phyloP scores from a whole-genome alignment of 805 yeast genomes.

The Limtongia smithiae region DNA sequence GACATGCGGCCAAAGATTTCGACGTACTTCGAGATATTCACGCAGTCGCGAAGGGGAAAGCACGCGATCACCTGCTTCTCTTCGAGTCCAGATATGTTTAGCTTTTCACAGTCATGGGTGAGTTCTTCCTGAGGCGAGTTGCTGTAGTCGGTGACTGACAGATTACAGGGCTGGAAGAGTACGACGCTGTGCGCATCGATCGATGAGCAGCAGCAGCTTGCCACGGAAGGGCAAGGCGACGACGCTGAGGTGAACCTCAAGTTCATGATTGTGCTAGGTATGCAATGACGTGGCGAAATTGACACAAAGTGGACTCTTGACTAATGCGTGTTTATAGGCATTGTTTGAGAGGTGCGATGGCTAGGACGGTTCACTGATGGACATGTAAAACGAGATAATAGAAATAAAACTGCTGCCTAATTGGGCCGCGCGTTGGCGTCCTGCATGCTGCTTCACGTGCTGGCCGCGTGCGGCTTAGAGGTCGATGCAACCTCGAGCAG shows the following conservation, averaged over 20 bases:
- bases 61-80: constrained; percentile 50
- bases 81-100: constrained; percentile 54
- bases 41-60: constrained; percentile 49
- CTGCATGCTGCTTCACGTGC: no score
- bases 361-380: no score
- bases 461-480: no score
- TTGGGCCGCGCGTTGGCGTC: no score
- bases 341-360: no score
- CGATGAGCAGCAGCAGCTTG: constrained; percentile 36
- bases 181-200: constrained; percentile 51
- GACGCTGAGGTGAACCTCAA: constrained; percentile 7
- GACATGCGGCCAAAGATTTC: constrained; percentile 47
- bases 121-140: not conserved
- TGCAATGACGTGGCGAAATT: no score
- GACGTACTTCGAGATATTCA: constrained; percentile 53
- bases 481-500: no score
- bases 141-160: not conserved
- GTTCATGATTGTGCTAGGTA: constrained; percentile 19
- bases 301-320: no score
- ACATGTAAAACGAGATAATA: no score
- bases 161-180: constrained; percentile 52
- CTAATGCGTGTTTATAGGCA: no score
- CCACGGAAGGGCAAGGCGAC: not conserved
- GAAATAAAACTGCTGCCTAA: no score
- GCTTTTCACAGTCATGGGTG: constrained; percentile 50